A percentile compares a stretch with the other conserved stretches of the same genome.
phyloP scores from a whole-genome alignment of 805 yeast species.

The Suhomyces sp. region DNA sequence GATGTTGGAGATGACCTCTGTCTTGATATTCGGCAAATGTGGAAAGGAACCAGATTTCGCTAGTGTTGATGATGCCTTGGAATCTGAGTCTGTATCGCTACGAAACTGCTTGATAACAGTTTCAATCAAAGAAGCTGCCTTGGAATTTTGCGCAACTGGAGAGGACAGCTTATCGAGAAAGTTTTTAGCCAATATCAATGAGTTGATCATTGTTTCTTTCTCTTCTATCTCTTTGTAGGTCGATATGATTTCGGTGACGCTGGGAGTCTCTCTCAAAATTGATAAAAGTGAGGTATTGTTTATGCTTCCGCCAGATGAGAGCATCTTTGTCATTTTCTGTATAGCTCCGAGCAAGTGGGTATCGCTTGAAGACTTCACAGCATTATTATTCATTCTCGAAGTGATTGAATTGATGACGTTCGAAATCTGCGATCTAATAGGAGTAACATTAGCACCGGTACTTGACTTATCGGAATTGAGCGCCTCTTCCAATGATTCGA shows the following conservation, averaged over 20 bases:
- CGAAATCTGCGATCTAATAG: slow-evolving; percentile 30
- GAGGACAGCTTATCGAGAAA: slow-evolving; percentile 20
- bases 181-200: slow-evolving; percentile 30
- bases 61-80: background rate
- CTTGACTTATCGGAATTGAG: slow-evolving; percentile 13
- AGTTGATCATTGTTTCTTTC: slow-evolving; percentile 23
- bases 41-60: background rate
- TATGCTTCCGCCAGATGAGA: slow-evolving; percentile 11
- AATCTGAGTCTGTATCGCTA: background rate
- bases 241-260: slow-evolving; percentile 19
- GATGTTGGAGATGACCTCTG: slow-evolving; percentile 6
- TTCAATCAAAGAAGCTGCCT: slow-evolving; percentile 23
- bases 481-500: slow-evolving; percentile 25
- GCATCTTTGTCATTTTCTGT: slow-evolving; percentile 36
- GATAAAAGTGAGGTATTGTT: slow-evolving; percentile 10
- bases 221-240: slow-evolving; percentile 22
- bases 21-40: background rate
- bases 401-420: slow-evolving; percentile 31
- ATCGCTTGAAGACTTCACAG: slow-evolving; percentile 16
- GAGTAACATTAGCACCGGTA: background rate
- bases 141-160: slow-evolving; percentile 10
- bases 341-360: slow-evolving; percentile 35
- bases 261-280: slow-evolving; percentile 9
- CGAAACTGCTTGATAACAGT: slow-evolving; percentile 20
- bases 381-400: slow-evolving; percentile 24